Percentiles rank a stretch among this genome's conserved stretches.
phyloP scores from a whole-genome alignment of 495 filamentous ascomycete genomes.

The Endocarpon pusillum region DNA sequence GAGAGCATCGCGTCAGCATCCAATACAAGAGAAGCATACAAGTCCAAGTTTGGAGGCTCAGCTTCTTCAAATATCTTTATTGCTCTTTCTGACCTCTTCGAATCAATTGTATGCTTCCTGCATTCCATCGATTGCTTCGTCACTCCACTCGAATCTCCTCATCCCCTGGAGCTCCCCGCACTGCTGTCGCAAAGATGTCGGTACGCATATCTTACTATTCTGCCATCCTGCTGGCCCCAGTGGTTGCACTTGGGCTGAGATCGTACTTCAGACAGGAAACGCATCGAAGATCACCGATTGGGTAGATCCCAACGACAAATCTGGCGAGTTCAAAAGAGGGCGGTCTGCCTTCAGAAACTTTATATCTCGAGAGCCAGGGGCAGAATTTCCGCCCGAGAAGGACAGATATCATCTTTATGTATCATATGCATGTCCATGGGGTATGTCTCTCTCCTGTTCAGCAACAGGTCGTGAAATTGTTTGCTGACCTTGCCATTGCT shows the following conservation, averaged over 20 bases:
- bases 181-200: too few species aligned
- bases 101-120: too few species aligned
- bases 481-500: conserved; percentile 2
- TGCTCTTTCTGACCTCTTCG: too few species aligned
- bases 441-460: too few species aligned
- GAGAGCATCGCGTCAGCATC: too few species aligned
- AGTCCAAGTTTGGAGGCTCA: too few species aligned
- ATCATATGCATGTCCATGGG: conserved; percentile 59
- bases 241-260: too few species aligned
- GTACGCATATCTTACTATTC: background rate
- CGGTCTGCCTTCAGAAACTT: conserved; percentile 51
- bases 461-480: conserved; percentile 2
- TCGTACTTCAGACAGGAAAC: conserved; percentile 14
- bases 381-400: conserved; percentile 50
- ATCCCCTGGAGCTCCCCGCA: too few species aligned
- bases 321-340: conserved; percentile 81
- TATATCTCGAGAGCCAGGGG: conserved; percentile 45
- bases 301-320: conserved; percentile 54
- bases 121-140: too few species aligned
- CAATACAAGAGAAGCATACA: too few species aligned
- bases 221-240: background rate
- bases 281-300: conserved; percentile 57
- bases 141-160: too few species aligned
- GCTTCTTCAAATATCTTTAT: too few species aligned
- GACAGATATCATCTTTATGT: conserved; percentile 56